Base-by-base conservation (phyloP, 805 yeast species). In the Candida coquimbonensis region DNA sequence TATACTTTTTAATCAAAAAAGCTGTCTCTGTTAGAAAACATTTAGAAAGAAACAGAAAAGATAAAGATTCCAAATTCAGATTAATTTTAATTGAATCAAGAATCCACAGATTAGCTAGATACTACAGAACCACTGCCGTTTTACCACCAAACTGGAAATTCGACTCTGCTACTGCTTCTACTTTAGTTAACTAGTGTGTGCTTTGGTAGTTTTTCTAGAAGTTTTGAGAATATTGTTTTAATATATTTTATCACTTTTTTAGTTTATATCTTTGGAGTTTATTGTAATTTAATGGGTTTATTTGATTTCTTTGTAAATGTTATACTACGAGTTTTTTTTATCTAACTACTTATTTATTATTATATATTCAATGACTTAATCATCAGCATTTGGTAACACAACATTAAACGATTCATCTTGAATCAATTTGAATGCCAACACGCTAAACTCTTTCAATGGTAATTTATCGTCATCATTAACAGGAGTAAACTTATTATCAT, bases 91-190 rank as follows among this genome's bases (percentile, higher is more conserved):
- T 93, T 75, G 99, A 93, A 81, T 91, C 98, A 60, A 90, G 99
- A 89, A 93, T 93, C 81, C 99, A 93, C 96, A 91, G 99, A 85
- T 87, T 93, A 73, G 96, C 99, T 65, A 87, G 99, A 81, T 93
- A 93, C 95, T 93, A 93, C 96, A 91, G 96, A 88, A 87, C 96
- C 67, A 96, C 88, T 67, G 80, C 96, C 69, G 98, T 93, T 67
- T 84, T 93, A 71, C 99, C 99, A 67, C 98, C 99, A 73, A 90
- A 86, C 93, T 93, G 99, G 99, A 93, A 93, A 81, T 93, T 87
- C 95, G 99, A 93, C 82, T 91, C 99, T 64, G 96, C 99, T 72
- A 93, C 99, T 70, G 99, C 99, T 71, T 93, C 99, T 68, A 95
- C 99, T 75, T 83, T 93, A 77, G 99, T 93, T 70, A 91, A 91